phyloP scores from a whole-genome alignment of 1,284 basidiomycete species.

The Athelia psychrophila region DNA sequence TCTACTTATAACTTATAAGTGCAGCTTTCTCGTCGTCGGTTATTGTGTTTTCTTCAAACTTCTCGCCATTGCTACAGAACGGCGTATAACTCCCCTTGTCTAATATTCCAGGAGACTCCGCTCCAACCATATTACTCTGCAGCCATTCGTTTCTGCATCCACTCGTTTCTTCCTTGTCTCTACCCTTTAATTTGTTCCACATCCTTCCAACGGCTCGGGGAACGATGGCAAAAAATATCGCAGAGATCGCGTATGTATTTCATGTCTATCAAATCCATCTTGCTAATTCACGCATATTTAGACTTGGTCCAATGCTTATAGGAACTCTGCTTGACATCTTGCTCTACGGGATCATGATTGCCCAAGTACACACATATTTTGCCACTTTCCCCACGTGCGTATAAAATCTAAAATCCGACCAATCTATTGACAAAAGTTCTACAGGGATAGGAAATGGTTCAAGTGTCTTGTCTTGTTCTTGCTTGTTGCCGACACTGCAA shows the following conservation, averaged over 20 bases:
- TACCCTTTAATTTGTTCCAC: too few species aligned
- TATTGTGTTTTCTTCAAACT: too few species aligned
- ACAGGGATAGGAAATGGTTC: not conserved
- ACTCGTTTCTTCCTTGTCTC: too few species aligned
- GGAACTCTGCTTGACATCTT: slow-evolving; percentile 26
- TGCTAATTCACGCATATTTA: not conserved
- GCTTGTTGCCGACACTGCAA: slow-evolving; percentile 26
- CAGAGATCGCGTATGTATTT: not conserved
- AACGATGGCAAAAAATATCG: not conserved
- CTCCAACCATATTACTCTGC: too few species aligned
- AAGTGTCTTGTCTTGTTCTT: slow-evolving; percentile 11
- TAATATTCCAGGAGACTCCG: too few species aligned
- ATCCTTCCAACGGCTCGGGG: too few species aligned
- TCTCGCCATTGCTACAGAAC: too few species aligned
- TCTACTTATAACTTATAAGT: too few species aligned
- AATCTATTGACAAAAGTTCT: not conserved
- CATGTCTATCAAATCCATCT: not conserved
- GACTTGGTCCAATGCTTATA: slow-evolving; percentile 25
- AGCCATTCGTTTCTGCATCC: too few species aligned
- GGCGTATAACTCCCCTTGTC: too few species aligned
- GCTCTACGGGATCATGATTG: slow-evolving; percentile 26
- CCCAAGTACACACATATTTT: slow-evolving; percentile 26
- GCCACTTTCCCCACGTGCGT: slow-evolving; percentile 4
- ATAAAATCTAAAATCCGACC: not conserved
- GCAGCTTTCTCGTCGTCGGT: too few species aligned